Conservation (phyloP, 192 early-diverging fungal species). For the Lunasporangiospora selenospora region DNA sequence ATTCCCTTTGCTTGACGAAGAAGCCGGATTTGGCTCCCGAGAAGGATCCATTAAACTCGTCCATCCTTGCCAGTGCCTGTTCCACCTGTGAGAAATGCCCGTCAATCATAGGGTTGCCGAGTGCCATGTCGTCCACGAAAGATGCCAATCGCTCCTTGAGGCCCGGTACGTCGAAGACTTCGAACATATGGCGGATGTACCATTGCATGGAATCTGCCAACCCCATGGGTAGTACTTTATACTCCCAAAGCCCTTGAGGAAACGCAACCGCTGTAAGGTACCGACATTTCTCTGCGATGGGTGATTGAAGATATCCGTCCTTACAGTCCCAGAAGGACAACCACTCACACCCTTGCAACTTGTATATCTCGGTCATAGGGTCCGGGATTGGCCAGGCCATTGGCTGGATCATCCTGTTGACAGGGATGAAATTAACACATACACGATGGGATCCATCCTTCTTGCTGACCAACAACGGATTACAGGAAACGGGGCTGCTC, state of each 20-base stretch:
- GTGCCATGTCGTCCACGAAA: too few relatives aligned
- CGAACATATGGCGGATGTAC: conserved; percentile 7
- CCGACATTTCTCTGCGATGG: neutral
- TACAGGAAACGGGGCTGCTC: neutral
- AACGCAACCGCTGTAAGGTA: conserved; percentile 4
- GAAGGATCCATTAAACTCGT: conserved; percentile 7
- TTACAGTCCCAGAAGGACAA: conserved; percentile 9
- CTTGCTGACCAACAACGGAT: neutral
- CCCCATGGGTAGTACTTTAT: conserved; percentile 9
- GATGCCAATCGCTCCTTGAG: neutral
- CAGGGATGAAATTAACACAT: conserved; percentile 8
- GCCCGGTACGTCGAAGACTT: neutral
- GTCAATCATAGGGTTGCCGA: neutral
- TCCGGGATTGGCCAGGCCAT: conserved; percentile 13
- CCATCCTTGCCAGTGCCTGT: neutral
- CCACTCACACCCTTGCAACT: neutral
- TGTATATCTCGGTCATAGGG: conserved; percentile 3
- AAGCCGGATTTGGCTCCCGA: conserved; percentile 9
- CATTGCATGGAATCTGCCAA: conserved; percentile 7
- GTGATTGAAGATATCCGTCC: conserved; percentile 11
- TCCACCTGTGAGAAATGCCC: neutral
- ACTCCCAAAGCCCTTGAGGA: conserved; percentile 8
- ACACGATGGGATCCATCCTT: conserved; percentile 6
- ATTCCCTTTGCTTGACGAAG: conserved; percentile 1
- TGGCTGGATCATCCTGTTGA: neutral